These are phyloP conservation scores for Verticillium alfalfae DNA, from an alignment of 2,329 filamentous ascomycete species.

Conservation along the genomic window DNA sequence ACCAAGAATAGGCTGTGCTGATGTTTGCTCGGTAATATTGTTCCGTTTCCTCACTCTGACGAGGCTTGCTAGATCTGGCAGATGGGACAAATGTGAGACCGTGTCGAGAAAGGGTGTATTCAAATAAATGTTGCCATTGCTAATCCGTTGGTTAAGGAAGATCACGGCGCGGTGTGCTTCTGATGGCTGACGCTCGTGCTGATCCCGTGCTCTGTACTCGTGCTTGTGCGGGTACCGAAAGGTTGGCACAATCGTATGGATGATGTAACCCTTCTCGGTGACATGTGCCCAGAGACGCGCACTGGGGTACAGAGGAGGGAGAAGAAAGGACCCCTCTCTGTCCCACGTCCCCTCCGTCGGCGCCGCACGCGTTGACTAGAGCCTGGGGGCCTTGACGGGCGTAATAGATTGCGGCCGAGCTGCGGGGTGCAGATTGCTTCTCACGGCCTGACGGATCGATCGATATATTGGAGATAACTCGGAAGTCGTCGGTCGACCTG, in stretches of 20 bases:
- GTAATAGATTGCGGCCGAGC: neutral
- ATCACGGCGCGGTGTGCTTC: neutral
- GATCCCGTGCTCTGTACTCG: neutral
- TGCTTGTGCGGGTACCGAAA: neutral
- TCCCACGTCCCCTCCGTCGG: neutral
- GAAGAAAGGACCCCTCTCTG: neutral
- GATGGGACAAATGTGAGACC: neutral
- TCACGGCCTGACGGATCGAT: neutral
- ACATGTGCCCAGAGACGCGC: neutral
- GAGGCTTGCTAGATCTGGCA: neutral
- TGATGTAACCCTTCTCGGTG: neutral
- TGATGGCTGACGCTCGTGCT: neutral
- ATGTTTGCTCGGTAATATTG: neutral
- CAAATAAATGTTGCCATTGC: neutral
- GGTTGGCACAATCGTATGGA: neutral
- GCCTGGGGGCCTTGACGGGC: neutral
- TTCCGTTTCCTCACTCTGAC: neutral
- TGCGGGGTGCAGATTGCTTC: neutral
- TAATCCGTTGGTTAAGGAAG: neutral
- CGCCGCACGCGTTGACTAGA: neutral
- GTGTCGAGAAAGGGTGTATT: neutral
- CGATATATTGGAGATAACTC: neutral
- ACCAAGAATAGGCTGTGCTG: neutral
- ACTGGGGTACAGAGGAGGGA: neutral
- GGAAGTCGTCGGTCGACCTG: neutral